A percentile compares a stretch with the other conserved stretches of the same genome.
Evolutionary conservation across 176 grass and related monocot genomes (phyloP).

Genomic region (Eleusine coracana): DNA sequence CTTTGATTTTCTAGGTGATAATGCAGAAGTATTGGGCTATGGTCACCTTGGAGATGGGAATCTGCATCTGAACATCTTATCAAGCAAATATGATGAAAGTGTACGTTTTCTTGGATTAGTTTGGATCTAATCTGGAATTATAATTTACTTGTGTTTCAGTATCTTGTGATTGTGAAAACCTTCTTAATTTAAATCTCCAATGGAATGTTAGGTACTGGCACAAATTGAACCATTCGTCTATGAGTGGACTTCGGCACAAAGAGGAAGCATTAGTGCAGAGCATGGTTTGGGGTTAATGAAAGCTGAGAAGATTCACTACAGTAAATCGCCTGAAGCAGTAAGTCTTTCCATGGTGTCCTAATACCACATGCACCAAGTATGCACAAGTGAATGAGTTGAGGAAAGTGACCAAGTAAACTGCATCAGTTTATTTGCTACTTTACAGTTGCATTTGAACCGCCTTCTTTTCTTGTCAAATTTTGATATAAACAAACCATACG

Average conservation of each 20-base stretch:
- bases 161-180: neutral
- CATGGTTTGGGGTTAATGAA: slow-evolving; percentile 95
- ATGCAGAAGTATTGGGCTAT: slow-evolving; percentile 75
- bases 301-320: slow-evolving; percentile 96
- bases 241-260: slow-evolving; percentile 88
- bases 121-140: slow-evolving; percentile 20
- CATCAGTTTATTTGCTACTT: neutral
- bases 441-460: neutral
- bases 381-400: neutral
- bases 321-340: slow-evolving; percentile 89
- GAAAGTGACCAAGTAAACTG: neutral
- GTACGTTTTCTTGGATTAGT: slow-evolving; percentile 41
- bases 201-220: slow-evolving; percentile 62
- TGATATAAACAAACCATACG: neutral
- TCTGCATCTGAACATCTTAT: slow-evolving; percentile 84
- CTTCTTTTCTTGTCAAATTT: neutral
- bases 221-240: slow-evolving; percentile 93
- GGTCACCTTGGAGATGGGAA: slow-evolving; percentile 98
- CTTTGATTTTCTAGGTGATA: slow-evolving; percentile 55
- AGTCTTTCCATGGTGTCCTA: slow-evolving; percentile 30
- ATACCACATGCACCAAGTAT: neutral
- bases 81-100: slow-evolving; percentile 70
- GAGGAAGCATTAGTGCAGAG: slow-evolving; percentile 96
- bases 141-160: slow-evolving; percentile 31
- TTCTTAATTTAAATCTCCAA: slow-evolving; percentile 37